Percentiles rank a stretch among this genome's conserved stretches.
Conservation (phyloP, 1,284 basidiomycete genomes). For the Cryptococcus sp. region DNA sequence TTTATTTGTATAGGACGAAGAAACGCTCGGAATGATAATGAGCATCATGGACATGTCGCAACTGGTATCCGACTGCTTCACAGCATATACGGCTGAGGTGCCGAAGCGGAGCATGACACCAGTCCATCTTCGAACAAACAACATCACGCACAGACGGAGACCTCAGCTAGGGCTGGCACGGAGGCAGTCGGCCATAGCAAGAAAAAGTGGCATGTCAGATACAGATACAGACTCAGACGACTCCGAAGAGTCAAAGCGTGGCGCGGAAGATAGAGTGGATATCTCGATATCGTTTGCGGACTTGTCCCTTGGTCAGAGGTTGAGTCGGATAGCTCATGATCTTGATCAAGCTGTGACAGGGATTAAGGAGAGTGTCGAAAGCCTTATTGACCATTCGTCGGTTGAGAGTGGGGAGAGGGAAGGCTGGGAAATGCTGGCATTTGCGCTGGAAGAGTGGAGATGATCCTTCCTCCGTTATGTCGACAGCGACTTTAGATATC, state of each 20-base stretch:
- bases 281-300: constrained; percentile 46
- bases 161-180: constrained; percentile 56
- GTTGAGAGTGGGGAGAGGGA: constrained; percentile 57
- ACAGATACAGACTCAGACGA: constrained; percentile 57
- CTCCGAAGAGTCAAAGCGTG: constrained; percentile 52
- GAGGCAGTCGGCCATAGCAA: constrained; percentile 56
- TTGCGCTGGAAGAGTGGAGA: constrained; percentile 80
- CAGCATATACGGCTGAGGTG: constrained; percentile 58
- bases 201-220: too few species aligned
- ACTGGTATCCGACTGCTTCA: constrained; percentile 66
- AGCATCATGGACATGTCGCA: constrained; percentile 72
- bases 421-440: constrained; percentile 70
- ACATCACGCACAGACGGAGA: constrained; percentile 55
- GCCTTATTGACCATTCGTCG: constrained; percentile 26
- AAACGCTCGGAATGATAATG: constrained; percentile 65
- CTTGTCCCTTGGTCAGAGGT: constrained; percentile 55
- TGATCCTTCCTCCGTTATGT: not conserved
- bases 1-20: constrained; percentile 57
- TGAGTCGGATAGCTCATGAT: constrained; percentile 67
- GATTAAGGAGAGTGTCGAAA: constrained; percentile 55
- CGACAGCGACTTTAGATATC: too few species aligned
- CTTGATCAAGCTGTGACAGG: constrained; percentile 63
- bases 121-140: not conserved
- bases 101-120: not conserved
- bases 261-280: constrained; percentile 21